Evolutionary conservation across 2,329 filamentous ascomycete genomes (phyloP).

Genomic region (Trichoderma lentiforme): DNA sequence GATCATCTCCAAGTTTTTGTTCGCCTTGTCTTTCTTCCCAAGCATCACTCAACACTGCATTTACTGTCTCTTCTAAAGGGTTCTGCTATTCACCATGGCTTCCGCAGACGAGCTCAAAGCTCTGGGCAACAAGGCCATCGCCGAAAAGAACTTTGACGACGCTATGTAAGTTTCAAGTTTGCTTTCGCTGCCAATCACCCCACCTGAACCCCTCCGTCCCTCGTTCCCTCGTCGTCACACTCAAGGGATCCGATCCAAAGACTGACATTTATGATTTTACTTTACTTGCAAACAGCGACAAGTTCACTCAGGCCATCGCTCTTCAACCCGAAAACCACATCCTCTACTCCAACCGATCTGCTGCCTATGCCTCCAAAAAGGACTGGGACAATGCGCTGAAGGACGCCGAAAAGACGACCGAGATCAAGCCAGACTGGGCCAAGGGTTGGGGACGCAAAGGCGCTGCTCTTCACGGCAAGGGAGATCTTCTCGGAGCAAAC

Average conservation of each 20-base stretch:
- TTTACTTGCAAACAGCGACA: conserved; percentile 57
- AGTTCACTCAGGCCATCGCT: conserved; percentile 91
- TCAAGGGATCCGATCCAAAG: neutral
- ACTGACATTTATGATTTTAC: neutral
- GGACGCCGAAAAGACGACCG: conserved; percentile 89
- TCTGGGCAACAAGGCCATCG: conserved; percentile 97
- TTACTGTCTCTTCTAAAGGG: neutral
- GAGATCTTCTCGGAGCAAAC: conserved; percentile 78
- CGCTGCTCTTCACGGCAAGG: conserved; percentile 80
- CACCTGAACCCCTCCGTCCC: neutral
- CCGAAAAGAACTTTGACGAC: conserved; percentile 93
- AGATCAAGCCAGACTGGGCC: conserved; percentile 96
- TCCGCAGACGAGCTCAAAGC: conserved; percentile 83
- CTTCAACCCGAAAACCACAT: conserved; percentile 90
- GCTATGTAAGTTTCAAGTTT: conserved; percentile 69
- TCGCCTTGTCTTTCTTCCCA: conserved; percentile 2
- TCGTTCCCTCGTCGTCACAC: neutral
- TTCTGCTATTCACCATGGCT: conserved; percentile 42
- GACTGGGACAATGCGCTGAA: conserved; percentile 80
- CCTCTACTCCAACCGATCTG: conserved; percentile 95
- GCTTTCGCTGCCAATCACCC: neutral
- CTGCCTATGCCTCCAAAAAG: conserved; percentile 80
- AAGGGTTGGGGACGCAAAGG: conserved; percentile 96
- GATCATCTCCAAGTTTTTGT: conserved; percentile 14
- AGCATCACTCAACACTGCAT: neutral